Conservation (phyloP, 345 rosid species). For the Eucalyptus tenuipes region DNA sequence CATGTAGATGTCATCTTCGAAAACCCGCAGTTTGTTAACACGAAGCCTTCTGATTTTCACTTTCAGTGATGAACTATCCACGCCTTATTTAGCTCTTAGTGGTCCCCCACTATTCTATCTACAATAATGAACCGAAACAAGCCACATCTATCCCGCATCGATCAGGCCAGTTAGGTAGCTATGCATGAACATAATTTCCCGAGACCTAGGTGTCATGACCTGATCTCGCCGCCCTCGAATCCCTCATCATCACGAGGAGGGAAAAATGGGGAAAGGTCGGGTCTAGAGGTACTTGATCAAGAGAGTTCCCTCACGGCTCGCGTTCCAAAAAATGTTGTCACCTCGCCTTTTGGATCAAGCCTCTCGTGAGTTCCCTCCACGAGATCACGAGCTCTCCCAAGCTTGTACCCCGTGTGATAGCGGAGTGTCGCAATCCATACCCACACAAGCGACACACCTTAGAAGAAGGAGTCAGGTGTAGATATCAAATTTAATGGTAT, state of each 20-base stretch:
- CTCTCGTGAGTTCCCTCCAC: too few relatives aligned
- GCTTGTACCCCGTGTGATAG: rapidly evolving
- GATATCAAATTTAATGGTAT: too few relatives aligned
- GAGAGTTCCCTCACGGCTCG: too few relatives aligned
- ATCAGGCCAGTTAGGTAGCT: background rate
- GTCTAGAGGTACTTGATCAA: too few relatives aligned
- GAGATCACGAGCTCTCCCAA: too few relatives aligned
- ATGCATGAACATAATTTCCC: background rate
- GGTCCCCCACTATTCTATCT: background rate
- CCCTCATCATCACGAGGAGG: too few relatives aligned
- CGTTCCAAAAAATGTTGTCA: too few relatives aligned
- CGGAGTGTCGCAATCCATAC: too few relatives aligned
- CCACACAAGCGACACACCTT: too few relatives aligned
- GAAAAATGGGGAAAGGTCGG: rapidly evolving
- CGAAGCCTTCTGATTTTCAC: background rate
- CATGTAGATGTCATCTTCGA: background rate
- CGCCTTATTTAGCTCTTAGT: background rate
- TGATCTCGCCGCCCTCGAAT: too few relatives aligned
- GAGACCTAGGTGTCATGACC: background rate
- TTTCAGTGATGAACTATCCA: background rate
- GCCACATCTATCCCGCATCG: background rate
- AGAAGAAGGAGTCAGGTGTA: too few relatives aligned
- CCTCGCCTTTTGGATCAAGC: too few relatives aligned
- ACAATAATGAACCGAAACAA: background rate
- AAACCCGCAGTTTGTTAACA: background rate